Evolutionary conservation across 202 grass and related monocot genomes (phyloP).

Genomic region (Sporobolus alterniflorus): DNA sequence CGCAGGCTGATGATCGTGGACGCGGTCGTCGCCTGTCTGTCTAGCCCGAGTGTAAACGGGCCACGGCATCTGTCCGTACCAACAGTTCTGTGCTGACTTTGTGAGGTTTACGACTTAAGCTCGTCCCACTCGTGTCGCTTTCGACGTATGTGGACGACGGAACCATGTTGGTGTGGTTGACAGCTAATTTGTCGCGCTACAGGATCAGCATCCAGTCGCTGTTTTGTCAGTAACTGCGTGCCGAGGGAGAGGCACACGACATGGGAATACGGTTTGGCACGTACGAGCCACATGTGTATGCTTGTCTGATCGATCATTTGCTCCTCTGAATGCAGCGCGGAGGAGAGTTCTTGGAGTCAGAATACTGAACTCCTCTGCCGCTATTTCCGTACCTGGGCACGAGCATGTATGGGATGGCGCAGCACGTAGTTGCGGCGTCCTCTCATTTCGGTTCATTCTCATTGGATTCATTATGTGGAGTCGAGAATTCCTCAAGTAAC

Average conservation of each 20-base stretch:
- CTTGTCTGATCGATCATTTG: neutral
- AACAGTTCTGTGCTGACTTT: neutral
- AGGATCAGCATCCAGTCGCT: neutral
- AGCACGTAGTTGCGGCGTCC: no score
- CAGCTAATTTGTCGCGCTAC: neutral
- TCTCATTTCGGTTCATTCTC: neutral
- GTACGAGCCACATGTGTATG: no score
- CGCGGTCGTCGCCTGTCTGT: constrained; percentile 7
- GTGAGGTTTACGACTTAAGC: constrained; percentile 1
- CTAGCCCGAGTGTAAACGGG: constrained; percentile 8
- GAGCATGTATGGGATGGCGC: no score
- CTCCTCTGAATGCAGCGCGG: neutral
- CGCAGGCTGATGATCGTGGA: constrained; percentile 6
- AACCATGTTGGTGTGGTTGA: neutral
- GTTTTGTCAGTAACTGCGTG: neutral
- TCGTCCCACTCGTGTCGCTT: neutral
- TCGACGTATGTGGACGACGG: constrained; percentile 34
- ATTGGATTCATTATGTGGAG: neutral
- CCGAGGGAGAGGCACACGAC: no score
- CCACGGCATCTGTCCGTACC: constrained; percentile 23
- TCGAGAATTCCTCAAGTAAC: neutral
- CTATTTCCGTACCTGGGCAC: no score
- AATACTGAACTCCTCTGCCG: no score
- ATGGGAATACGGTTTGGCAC: no score
- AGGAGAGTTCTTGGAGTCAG: neutral